Percentiles rank a stretch among this genome's conserved stretches.
Conservation (phyloP, 2,329 filamentous ascomycete species). For the Phialophora verrucosa region DNA sequence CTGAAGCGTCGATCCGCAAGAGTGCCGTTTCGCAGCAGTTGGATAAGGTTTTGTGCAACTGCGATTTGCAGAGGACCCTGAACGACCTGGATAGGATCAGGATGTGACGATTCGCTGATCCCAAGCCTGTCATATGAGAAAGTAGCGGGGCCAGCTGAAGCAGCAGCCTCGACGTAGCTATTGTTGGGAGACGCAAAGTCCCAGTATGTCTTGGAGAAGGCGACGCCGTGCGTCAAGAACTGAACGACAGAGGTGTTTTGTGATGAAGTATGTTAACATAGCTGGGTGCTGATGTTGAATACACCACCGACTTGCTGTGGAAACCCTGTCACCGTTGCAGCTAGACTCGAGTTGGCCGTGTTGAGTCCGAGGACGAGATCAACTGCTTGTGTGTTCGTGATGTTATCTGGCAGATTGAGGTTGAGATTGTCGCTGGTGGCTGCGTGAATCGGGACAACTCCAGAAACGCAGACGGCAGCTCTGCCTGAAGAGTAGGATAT, state of each 20-base stretch:
- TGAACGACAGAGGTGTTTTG: conserved; percentile 9
- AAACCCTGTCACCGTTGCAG: neutral
- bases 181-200: conserved; percentile 19
- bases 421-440: neutral
- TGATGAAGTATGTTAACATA: conserved; percentile 15
- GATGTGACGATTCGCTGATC: conserved; percentile 5
- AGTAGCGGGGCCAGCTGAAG: neutral
- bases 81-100: conserved; percentile 11
- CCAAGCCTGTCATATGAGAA: conserved; percentile 1
- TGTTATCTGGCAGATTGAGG: neutral
- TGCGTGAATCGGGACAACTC: neutral
- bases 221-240: conserved; percentile 20
- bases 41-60: conserved; percentile 2
- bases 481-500: conserved; percentile 4
- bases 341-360: neutral
- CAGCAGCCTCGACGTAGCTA: conserved; percentile 8
- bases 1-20: neutral
- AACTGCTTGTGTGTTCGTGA: neutral
- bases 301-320: neutral
- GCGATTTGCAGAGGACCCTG: conserved; percentile 9
- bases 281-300: conserved; percentile 2
- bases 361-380: neutral
- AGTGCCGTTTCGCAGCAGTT: neutral
- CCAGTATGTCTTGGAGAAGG: conserved; percentile 19
- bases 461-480: conserved; percentile 10